Evolutionary conservation across 345 rosid genomes (phyloP), one percentile per base, ranked within the genome.

Genomic region (Excoecaria agallocha): DNA sequence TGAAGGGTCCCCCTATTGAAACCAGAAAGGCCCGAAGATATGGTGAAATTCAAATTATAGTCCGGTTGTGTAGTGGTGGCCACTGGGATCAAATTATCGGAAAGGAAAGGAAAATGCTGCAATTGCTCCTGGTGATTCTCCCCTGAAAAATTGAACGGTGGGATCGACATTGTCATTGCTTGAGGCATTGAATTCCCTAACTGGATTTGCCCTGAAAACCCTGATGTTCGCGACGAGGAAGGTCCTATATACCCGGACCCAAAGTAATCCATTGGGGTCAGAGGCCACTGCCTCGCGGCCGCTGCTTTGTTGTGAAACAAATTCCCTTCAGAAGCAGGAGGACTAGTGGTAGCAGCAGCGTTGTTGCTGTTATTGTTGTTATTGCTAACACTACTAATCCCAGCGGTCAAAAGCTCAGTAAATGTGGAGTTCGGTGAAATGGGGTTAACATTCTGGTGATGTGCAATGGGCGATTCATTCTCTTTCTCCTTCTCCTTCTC

Each of bases 1-100:
- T 95, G 99, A 95, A 95, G 99, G 99, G 99, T 91, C 98, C 99
- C 98, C 99, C 99, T 93, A 69, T 91, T 90, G 89, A 86, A 86
- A 84, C 93, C 97, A 85, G 87, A 84, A 84, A 87, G 88, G 85
- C 88, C 83, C 74, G 98, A 79, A 45, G 98, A 87, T 76, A 93
- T 89, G 5, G 91, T 89, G 87, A 93, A 95, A 82, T 91, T 91
- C 5, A 92, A 91, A 73, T 87, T 91, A 68, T 90, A 89, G 55
- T 86, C 90, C 57, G 76, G 76, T 62, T 78, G 81, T 17, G 39
- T 57, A 30, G 82, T 77, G 71, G 91, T 76, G 62, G 59, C 84
- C 64, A 87, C 87, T 59, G 95, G 91, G 35, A 89, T 88, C 84
- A 90, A 74, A 82, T 91, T 92, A 74, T 95, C 98, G 66, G 92